Conservation (phyloP, 2,329 filamentous ascomycete genomes). For the Anisogramma anomala region DNA sequence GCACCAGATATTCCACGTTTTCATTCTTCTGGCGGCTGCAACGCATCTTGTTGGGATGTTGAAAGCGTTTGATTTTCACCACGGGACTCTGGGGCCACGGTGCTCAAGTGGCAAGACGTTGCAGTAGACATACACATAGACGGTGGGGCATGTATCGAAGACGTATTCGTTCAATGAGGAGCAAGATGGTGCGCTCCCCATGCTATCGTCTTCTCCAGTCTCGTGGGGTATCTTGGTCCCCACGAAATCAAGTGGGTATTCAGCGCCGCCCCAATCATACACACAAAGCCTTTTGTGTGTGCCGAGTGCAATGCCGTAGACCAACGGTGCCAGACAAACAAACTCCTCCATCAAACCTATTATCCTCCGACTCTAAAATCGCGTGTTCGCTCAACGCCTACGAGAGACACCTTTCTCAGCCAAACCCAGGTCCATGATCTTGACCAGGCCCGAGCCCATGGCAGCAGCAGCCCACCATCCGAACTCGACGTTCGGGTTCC, state of each 20-base stretch:
- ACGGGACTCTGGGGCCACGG: conserved; percentile 44
- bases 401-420: conserved; percentile 19
- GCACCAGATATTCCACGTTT: conserved; percentile 90
- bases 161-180: neutral
- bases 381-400: neutral
- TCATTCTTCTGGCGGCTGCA: conserved; percentile 72
- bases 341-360: no score
- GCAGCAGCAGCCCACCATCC: conserved; percentile 57
- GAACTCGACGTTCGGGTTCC: conserved; percentile 57
- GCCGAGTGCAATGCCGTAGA: no score
- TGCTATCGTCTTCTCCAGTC: neutral
- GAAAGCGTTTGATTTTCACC: conserved; percentile 77
- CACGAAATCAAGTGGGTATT: neutral
- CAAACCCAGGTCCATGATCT: conserved; percentile 53
- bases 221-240: conserved; percentile 1
- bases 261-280: neutral
- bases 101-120: conserved; percentile 26
- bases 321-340: neutral
- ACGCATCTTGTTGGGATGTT: conserved; percentile 72
- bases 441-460: conserved; percentile 54
- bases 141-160: neutral
- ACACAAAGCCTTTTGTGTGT: neutral
- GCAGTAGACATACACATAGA: conserved; percentile 1
- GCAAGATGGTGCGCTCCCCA: neutral
- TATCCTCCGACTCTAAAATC: neutral